Base-by-base conservation (phyloP, 495 filamentous ascomycete species). In the Penicillium coprophilum region DNA sequence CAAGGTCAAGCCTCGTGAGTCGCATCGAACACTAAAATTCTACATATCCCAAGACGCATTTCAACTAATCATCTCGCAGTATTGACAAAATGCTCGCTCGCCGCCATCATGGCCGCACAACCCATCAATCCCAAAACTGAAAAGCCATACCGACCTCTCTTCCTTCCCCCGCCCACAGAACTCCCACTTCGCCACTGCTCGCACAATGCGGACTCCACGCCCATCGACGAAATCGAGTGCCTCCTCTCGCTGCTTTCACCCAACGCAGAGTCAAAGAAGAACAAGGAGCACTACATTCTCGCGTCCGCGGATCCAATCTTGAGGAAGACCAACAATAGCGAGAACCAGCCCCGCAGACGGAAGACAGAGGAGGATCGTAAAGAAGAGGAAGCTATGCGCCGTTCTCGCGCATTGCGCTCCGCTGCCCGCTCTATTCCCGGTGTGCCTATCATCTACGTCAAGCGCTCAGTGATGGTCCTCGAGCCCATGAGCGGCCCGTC, bases 231-330 rank as follows among this genome's bases (percentile, higher is more conserved):
- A 56, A 68, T 82, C 23, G 89, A 91, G 57, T 99, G 95, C 68
- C 75, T 97, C 23, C 75, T 83, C 45, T 86, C 82, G 0, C 85
- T 94, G 4, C 84, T 96, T 1, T 91, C 91, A 61, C 87, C 90
- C 0, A 88, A 87, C 60, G 68, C 73, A 17, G 74, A 75, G 3
- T 56, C 50, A 1, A 77, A 76, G 58, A 70, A 83, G 62, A 99
- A 99, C 68, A 96, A 92, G 66, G 86, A 96, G 66, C 81, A 92
- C 47, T 97, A 97, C 71, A 86, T 92, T 20, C 86, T 97, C 21
- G 92, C 92, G 7, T 89, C 82, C 21, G 89, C 77, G 7, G 77
- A 78, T 32, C 70, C 75, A 4, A 49, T 63, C 2, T 39, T 61
- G 4, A 64, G 72, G 47, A 63, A 70, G 32, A 53, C 48, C 27